Percentiles rank a stretch among this genome's conserved stretches.
Evolutionary conservation across 2,329 filamentous ascomycete species (phyloP).

Genomic region (Colletotrichum sp.): DNA sequence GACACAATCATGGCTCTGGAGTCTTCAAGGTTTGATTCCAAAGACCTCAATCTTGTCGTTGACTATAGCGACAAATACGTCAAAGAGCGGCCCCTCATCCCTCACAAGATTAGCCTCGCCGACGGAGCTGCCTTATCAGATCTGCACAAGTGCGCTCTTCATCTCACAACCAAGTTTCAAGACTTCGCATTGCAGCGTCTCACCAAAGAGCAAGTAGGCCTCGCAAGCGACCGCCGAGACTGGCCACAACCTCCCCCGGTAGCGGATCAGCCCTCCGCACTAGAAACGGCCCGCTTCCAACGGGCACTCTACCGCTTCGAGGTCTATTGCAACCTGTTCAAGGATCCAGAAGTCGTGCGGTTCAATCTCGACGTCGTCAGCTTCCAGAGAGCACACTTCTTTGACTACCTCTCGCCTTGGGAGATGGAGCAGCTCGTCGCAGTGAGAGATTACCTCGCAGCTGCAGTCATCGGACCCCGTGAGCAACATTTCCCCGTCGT

Average conservation of each 20-base stretch:
- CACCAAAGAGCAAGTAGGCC: neutral
- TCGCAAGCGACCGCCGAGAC: constrained; percentile 5
- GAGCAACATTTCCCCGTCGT: neutral
- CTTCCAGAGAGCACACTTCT: constrained; percentile 12
- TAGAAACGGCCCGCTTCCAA: constrained; percentile 4
- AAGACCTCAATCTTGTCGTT: neutral
- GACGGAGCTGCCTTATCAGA: neutral
- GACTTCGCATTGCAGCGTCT: neutral
- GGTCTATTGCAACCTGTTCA: constrained; percentile 12
- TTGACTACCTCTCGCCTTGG: constrained; percentile 12
- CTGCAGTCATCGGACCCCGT: constrained; percentile 11
- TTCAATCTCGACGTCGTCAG: constrained; percentile 16
- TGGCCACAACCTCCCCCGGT: neutral
- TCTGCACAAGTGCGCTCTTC: neutral
- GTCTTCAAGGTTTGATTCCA: neutral
- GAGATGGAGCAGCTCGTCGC: constrained; percentile 15
- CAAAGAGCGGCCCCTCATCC: neutral
- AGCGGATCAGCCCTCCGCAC: neutral
- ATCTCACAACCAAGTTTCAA: neutral
- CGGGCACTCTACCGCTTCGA: constrained; percentile 16
- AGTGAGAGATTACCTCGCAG: neutral
- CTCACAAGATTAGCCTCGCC: neutral
- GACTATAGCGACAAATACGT: constrained; percentile 6
- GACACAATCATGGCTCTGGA: neutral
- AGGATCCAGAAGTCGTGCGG: constrained; percentile 13